These are phyloP conservation scores for Aureobasidium lini DNA, from an alignment of 2,329 filamentous ascomycete genomes.

Conservation along the genomic window DNA sequence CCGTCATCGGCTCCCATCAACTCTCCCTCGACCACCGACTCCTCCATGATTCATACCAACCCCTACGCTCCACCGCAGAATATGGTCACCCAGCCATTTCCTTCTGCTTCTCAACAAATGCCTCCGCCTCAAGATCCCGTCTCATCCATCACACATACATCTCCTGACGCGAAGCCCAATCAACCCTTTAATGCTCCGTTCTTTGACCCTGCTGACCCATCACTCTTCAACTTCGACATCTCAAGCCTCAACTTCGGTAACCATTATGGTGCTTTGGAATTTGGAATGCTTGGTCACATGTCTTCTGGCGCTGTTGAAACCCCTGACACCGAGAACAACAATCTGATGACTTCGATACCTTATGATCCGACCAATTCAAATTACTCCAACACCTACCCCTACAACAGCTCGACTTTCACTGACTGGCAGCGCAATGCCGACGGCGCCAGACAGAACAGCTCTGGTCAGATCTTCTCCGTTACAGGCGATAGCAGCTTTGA, in stretches of 20 bases:
- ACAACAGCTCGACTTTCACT: slow-evolving; percentile 17
- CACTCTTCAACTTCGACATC: slow-evolving; percentile 91
- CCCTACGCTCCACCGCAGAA: slow-evolving; percentile 41
- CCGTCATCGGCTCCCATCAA: slow-evolving; percentile 26
- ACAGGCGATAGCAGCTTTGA: slow-evolving; percentile 30
- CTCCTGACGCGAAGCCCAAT: slow-evolving; percentile 32
- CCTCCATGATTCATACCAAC: slow-evolving; percentile 32
- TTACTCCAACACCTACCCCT: slow-evolving; percentile 20
- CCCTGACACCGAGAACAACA: slow-evolving; percentile 23
- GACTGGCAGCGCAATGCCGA: slow-evolving; percentile 30
- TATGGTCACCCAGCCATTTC: not conserved
- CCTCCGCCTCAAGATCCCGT: slow-evolving; percentile 37
- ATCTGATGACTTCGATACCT: slow-evolving; percentile 25
- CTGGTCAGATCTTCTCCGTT: slow-evolving; percentile 36
- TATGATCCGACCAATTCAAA: slow-evolving; percentile 23
- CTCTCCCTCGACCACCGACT: slow-evolving; percentile 37
- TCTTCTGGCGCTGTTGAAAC: slow-evolving; percentile 62
- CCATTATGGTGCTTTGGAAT: slow-evolving; percentile 90
- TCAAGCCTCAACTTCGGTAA: slow-evolving; percentile 93
- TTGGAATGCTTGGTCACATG: slow-evolving; percentile 95
- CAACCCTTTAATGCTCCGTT: slow-evolving; percentile 49
- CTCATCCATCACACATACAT: slow-evolving; percentile 41
- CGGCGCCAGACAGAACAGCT: slow-evolving; percentile 36
- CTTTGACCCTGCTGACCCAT: slow-evolving; percentile 87
- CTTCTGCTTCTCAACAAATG: slow-evolving; percentile 40